A percentile compares a stretch with the other conserved stretches of the same genome.
phyloP scores from a whole-genome alignment of 257 asterid genomes.

The Salvia splendens region DNA sequence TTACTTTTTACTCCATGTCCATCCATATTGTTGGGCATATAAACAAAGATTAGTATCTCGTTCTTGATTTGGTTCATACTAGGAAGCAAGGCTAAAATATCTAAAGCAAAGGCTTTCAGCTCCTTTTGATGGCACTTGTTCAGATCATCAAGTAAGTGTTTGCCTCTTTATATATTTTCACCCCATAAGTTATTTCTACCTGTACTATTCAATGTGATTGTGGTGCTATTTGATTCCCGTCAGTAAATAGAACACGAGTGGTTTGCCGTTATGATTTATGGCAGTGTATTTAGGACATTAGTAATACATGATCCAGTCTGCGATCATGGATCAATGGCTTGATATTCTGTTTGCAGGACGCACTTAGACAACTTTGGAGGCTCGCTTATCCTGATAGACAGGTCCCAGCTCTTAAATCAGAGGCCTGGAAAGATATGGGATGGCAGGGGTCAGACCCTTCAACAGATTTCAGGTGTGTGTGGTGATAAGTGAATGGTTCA shows the following conservation, averaged over 20 bases:
- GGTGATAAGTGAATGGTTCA: constrained; percentile 11
- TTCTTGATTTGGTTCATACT: constrained; percentile 36
- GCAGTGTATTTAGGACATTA: not conserved
- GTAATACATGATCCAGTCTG: not conserved
- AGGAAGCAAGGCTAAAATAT: constrained; percentile 88
- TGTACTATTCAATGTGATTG: not conserved
- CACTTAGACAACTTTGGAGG: constrained; percentile 88
- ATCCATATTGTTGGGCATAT: constrained; percentile 12
- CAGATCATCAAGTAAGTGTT: constrained; percentile 80
- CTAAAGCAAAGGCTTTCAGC: constrained; percentile 70
- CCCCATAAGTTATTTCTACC: not conserved
- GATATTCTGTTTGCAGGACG: constrained; percentile 59
- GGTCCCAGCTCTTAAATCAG: constrained; percentile 88
- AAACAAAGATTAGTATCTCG: constrained; percentile 17
- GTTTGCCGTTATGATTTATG: constrained; percentile 7
- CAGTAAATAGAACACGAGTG: not conserved
- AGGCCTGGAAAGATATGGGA: constrained; percentile 98
- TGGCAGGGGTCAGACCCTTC: constrained; percentile 99
- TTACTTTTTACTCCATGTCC: not conserved
- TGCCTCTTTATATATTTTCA: not conserved
- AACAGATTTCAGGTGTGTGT: constrained; percentile 90
- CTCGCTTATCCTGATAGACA: constrained; percentile 78
- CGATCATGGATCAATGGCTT: constrained; percentile 19
- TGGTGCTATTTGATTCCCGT: constrained; percentile 8
- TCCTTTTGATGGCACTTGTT: constrained; percentile 79